Conservation (phyloP, 768 basidiomycete genomes). For the Termitomyces sp. region DNA sequence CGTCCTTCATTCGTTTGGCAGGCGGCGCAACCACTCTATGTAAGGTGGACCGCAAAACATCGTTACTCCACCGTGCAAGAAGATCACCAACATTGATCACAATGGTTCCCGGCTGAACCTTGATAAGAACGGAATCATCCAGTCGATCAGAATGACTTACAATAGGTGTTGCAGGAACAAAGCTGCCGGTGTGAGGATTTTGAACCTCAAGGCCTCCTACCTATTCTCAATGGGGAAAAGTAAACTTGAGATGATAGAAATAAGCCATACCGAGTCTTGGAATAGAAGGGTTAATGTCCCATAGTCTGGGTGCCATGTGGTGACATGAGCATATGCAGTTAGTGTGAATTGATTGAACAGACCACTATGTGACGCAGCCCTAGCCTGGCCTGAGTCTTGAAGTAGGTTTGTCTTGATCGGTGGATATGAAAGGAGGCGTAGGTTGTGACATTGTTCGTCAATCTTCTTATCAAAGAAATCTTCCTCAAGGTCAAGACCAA, state of each 20-base stretch:
- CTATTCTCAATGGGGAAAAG: constrained; percentile 19
- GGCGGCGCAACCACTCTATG: constrained; percentile 80
- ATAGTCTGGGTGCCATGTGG: constrained; percentile 44
- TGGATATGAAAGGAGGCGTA: constrained; percentile 79
- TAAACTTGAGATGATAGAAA: not conserved
- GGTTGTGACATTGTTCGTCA: constrained; percentile 73
- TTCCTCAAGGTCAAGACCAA: constrained; percentile 72
- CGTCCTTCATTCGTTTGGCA: constrained; percentile 38
- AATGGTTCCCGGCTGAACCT: constrained; percentile 64
- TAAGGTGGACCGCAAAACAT: constrained; percentile 70
- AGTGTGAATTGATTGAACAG: constrained; percentile 1
- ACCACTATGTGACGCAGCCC: constrained; percentile 83
- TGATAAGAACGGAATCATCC: not conserved
- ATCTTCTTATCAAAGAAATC: constrained; percentile 72
- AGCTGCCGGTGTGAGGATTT: constrained; percentile 70
- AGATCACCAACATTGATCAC: constrained; percentile 83
- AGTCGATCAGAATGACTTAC: constrained; percentile 34
- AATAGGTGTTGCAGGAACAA: constrained; percentile 70
- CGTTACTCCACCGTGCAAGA: constrained; percentile 80
- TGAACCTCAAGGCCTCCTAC: constrained; percentile 82
- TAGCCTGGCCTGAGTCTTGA: constrained; percentile 60
- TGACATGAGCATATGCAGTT: not conserved
- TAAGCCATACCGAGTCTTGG: constrained; percentile 55
- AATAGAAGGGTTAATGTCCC: constrained; percentile 80
- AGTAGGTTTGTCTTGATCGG: constrained; percentile 58